Evolutionary conservation across 2,329 filamentous ascomycete genomes (phyloP).

Genomic region (Colletotrichum tropicicola): DNA sequence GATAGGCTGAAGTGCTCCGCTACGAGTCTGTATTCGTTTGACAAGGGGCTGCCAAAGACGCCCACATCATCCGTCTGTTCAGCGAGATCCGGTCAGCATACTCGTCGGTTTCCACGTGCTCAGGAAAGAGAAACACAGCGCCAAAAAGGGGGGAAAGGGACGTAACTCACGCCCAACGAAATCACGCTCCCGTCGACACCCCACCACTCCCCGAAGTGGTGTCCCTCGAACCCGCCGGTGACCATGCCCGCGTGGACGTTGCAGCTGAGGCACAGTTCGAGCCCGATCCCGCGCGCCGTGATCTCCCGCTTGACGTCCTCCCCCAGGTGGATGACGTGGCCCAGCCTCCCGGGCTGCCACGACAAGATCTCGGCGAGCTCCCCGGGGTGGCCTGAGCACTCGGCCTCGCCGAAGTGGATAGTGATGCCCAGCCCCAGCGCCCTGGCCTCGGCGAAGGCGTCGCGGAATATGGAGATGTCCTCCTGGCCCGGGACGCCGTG

Average conservation of each 20-base stretch:
- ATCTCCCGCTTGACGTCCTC: constrained; percentile 66
- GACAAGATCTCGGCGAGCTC: constrained; percentile 73
- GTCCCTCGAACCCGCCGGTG: constrained; percentile 69
- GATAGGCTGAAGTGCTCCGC: constrained; percentile 73
- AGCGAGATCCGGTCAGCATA: background rate
- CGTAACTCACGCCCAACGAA: constrained; percentile 73
- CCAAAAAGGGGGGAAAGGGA: background rate
- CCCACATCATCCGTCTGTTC: constrained; percentile 83
- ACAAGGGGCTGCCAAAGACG: constrained; percentile 79
- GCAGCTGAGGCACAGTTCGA: constrained; percentile 83
- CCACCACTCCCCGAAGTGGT: constrained; percentile 83
- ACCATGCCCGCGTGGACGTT: constrained; percentile 83
- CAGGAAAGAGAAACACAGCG: background rate
- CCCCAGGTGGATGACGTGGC: constrained; percentile 81
- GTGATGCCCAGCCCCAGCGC: constrained; percentile 68
- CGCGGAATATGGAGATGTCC: constrained; percentile 66
- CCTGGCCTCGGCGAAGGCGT: constrained; percentile 67
- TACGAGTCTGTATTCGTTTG: constrained; percentile 80
- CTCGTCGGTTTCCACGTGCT: background rate
- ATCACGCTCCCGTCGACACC: constrained; percentile 66
- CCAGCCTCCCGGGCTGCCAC: constrained; percentile 74
- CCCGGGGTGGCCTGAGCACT: constrained; percentile 59
- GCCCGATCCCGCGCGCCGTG: constrained; percentile 61
- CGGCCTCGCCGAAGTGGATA: constrained; percentile 80
- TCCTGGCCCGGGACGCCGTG: constrained; percentile 64